phyloP scores from a whole-genome alignment of 2,329 filamentous ascomycete species.

The Penicillium sp. region DNA sequence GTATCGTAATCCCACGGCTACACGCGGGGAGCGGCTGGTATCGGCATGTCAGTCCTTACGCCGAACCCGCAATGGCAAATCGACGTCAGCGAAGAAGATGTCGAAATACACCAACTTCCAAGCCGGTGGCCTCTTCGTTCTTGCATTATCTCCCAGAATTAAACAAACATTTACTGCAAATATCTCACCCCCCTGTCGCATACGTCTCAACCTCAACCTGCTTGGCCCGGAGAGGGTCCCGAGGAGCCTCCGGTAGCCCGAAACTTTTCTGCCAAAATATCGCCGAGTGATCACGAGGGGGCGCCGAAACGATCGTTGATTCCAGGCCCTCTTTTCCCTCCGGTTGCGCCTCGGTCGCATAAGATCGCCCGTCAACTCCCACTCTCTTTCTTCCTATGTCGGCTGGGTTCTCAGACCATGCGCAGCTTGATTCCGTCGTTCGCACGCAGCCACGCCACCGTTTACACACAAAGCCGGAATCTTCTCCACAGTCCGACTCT shows the following conservation, averaged over 20 bases:
- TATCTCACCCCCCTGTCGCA: no score
- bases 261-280: constrained; percentile 25
- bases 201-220: neutral
- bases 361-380: constrained; percentile 8
- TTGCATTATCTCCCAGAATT: neutral
- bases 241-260: constrained; percentile 34
- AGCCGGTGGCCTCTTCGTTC: constrained; percentile 3
- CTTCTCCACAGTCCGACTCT: constrained; percentile 20
- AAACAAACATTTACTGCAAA: neutral
- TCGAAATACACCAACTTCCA: constrained; percentile 7
- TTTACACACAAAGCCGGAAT: constrained; percentile 17
- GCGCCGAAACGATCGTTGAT: constrained; percentile 13
- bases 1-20: constrained; percentile 21
- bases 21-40: constrained; percentile 28
- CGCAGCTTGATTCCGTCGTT: constrained; percentile 22
- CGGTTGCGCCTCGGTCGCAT: constrained; percentile 21
- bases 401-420: constrained; percentile 33
- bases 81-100: constrained; percentile 21
- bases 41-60: constrained; percentile 37
- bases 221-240: constrained; percentile 1
- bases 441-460: constrained; percentile 12
- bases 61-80: constrained; percentile 14
- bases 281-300: constrained; percentile 31
- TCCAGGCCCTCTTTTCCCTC: constrained; percentile 21
- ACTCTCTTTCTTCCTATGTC: constrained; percentile 26